These are phyloP conservation scores for Talaromyces proteolyticus DNA, from an alignment of 495 filamentous ascomycete species.

Conservation along the genomic window DNA sequence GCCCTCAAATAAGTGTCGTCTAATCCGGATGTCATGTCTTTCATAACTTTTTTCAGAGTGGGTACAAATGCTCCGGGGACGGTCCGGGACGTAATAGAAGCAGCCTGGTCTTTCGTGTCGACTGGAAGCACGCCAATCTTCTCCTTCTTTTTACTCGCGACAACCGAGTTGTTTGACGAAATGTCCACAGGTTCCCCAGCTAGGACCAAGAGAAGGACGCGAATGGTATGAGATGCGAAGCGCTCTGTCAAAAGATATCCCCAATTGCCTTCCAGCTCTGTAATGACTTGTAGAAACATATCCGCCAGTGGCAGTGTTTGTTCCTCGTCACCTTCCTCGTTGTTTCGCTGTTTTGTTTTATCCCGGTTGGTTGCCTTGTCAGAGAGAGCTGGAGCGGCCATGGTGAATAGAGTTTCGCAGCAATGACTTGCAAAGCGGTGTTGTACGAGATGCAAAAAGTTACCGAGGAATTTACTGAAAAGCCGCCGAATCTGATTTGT, in stretches of 20 bases:
- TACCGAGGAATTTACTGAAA: slow-evolving; percentile 77
- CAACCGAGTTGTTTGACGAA: slow-evolving; percentile 55
- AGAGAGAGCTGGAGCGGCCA: slow-evolving; percentile 71
- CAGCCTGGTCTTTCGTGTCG: slow-evolving; percentile 23
- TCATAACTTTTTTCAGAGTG: slow-evolving; percentile 73
- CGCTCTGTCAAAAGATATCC: slow-evolving; percentile 79
- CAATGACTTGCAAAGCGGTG: slow-evolving; percentile 96
- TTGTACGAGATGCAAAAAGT: slow-evolving; percentile 84
- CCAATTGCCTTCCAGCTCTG: slow-evolving; percentile 78
- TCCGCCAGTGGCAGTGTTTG: slow-evolving; percentile 65
- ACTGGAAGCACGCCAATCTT: slow-evolving; percentile 50
- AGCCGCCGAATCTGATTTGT: slow-evolving; percentile 75
- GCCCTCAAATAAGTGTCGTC: slow-evolving; percentile 70
- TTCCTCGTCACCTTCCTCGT: slow-evolving; percentile 29
- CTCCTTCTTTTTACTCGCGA: slow-evolving; percentile 89
- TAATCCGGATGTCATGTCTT: slow-evolving; percentile 61
- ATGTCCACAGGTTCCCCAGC: slow-evolving; percentile 72
- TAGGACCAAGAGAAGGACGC: slow-evolving; percentile 78
- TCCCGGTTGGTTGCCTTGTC: slow-evolving; percentile 47
- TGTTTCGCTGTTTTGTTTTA: slow-evolving; percentile 22
- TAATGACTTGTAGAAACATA: slow-evolving; percentile 72
- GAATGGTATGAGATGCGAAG: slow-evolving; percentile 86
- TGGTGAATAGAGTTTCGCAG: slow-evolving; percentile 87
- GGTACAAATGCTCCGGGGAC: slow-evolving; percentile 75
- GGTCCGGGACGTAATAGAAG: slow-evolving; percentile 29